Conservation (phyloP, 768 basidiomycete species). For the Myochromella boudieri region DNA sequence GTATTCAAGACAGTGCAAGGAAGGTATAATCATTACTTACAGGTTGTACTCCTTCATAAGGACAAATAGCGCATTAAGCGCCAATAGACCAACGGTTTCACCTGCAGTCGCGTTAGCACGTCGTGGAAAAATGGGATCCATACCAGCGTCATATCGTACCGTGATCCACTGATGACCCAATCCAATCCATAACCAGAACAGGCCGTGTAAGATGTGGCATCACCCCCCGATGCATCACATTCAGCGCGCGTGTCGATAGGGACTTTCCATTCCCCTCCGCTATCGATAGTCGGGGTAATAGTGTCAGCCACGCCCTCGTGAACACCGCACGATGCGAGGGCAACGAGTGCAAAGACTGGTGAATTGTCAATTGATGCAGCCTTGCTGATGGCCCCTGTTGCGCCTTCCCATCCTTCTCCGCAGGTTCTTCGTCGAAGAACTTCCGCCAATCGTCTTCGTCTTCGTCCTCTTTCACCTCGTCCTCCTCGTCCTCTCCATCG, state of each 20-base stretch:
- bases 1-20: background rate
- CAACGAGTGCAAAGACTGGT: constrained; percentile 76
- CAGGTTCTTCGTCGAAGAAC: constrained; percentile 72
- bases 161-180: constrained; percentile 78
- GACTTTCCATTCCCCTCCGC: constrained; percentile 36
- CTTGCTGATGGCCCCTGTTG: constrained; percentile 44
- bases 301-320: constrained; percentile 74
- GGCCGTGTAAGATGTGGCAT: constrained; percentile 81
- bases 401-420: constrained; percentile 30
- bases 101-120: too few species aligned
- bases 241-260: constrained; percentile 58
- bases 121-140: background rate
- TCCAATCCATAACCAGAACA: constrained; percentile 89
- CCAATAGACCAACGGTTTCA: constrained; percentile 82
- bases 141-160: constrained; percentile 42
- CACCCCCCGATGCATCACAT: constrained; percentile 80
- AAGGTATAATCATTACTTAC: constrained; percentile 48
- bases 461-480: constrained; percentile 26
- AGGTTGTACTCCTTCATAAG: constrained; percentile 93
- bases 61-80: constrained; percentile 87
- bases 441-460: constrained; percentile 75
- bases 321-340: constrained; percentile 80
- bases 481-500: constrained; percentile 37
- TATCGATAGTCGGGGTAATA: constrained; percentile 60
- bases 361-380: constrained; percentile 64